These are phyloP conservation scores for Talaromyces liani DNA, from an alignment of 495 filamentous ascomycete species.

Conservation along the genomic window DNA sequence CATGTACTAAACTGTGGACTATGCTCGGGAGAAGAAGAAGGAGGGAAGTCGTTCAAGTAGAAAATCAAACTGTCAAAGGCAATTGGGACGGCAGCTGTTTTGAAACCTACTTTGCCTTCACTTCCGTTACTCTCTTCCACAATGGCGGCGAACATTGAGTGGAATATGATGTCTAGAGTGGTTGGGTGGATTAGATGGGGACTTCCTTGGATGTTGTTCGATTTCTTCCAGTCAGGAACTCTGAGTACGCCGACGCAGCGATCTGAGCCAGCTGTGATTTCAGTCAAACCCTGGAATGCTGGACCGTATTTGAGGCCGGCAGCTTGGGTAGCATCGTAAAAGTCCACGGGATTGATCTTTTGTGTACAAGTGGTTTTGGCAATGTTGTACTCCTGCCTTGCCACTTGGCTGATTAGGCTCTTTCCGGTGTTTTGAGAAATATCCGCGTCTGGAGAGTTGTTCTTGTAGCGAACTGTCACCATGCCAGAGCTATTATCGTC, in stretches of 20 bases:
- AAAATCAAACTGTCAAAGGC: slow-evolving; percentile 3
- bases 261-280: slow-evolving; percentile 11
- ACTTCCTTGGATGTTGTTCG: slow-evolving; percentile 15
- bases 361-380: background rate
- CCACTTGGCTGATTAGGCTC: background rate
- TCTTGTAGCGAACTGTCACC: background rate
- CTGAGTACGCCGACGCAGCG: background rate
- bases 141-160: slow-evolving; percentile 17
- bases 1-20: background rate
- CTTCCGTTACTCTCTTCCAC: slow-evolving; percentile 5
- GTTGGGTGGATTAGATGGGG: slow-evolving; percentile 26
- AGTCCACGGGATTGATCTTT: background rate
- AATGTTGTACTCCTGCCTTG: background rate
- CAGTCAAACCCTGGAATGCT: slow-evolving; percentile 21
- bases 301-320: slow-evolving; percentile 35
- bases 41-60: background rate
- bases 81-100: background rate
- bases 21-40: background rate
- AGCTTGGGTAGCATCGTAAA: slow-evolving; percentile 23
- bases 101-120: background rate
- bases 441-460: background rate
- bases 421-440: background rate
- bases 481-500: background rate
- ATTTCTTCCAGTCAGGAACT: slow-evolving; percentile 16
- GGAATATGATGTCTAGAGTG: slow-evolving; percentile 27